Base-by-base conservation (phyloP, 2,329 filamentous ascomycete genomes). In the Talaromyces piceae region DNA sequence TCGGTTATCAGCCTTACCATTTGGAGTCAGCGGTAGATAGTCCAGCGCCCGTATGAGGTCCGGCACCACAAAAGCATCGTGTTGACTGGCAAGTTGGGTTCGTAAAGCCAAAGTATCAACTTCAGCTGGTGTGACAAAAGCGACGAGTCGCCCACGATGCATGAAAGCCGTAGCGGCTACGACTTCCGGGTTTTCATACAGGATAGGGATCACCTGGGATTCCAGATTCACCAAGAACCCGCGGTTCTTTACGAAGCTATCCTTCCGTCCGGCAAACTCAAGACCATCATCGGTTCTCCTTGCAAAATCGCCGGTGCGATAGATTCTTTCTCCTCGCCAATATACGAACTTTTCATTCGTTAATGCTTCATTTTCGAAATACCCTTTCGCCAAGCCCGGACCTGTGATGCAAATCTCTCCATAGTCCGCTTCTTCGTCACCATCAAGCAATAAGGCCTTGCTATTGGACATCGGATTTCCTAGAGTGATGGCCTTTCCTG, bases 181-280 rank as follows among this genome's bases (percentile, higher is more conserved):
- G 7, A 49, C 23, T 16, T 16, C 28, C 5, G 47, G 47, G 28
- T 1, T 3, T 3, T 41, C 31, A 20, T 58, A 47, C 16, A 69
- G 27, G 11, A 57, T 57, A 8, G 64, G 56, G 25, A 59, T 56
- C 16, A 70, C 66, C 7, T 69, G 62, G 1, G 52, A 48, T 18
- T 69, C 65, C 2, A 70, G 53, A 46, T 68, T 69, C 31, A 69
- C 58, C n/a, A 70, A 50, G 49, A 67, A 69, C 0, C 66, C 66
- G 0, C 66, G 56, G 44, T 67, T 64, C 51, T 68, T 68, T n/a
- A 64, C 61, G 20, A 64, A 16, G 11, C 53, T 48, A 41, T 68
- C 66, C 41, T 47, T 49, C 11, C 66, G 57, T n/a, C 64, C 66
- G 11, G 52, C 49, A 25, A 63, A 66, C 7, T 55, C 51, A 3